phyloP scores from a whole-genome alignment of 176 grass and related monocot species.

The Poa pratensis region DNA sequence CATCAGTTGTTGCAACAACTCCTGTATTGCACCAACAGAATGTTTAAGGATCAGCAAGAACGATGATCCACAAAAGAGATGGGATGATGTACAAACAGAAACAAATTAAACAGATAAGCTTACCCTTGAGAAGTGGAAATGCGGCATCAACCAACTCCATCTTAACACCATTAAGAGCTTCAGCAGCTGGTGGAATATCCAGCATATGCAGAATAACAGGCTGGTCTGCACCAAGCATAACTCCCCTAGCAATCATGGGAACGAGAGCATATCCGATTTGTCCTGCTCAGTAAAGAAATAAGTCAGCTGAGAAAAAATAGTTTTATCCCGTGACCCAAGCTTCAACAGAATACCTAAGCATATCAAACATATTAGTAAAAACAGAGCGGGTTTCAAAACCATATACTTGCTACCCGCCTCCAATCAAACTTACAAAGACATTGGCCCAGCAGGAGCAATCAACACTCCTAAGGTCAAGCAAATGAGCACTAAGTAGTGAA shows the following conservation, averaged over 20 bases:
- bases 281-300: constrained; percentile 54
- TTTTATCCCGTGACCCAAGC: not conserved
- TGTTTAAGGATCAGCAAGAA: constrained; percentile 18
- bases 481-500: not conserved
- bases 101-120: not conserved
- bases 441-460: not conserved
- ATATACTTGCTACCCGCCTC: not conserved
- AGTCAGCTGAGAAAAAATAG: not conserved
- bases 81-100: not conserved
- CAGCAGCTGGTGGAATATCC: constrained; percentile 84
- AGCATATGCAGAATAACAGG: constrained; percentile 99
- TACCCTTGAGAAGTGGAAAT: constrained; percentile 97
- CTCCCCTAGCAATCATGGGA: constrained; percentile 94
- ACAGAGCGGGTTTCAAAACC: not conserved
- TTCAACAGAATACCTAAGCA: not conserved
- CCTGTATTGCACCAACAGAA: constrained; percentile 57
- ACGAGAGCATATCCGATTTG: constrained; percentile 99
- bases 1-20: constrained; percentile 95
- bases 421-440: not conserved
- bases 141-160: constrained; percentile 98
- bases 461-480: not conserved
- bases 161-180: constrained; percentile 90
- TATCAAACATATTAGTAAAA: not conserved
- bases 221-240: constrained; percentile 89
- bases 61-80: constrained; percentile 1